These are phyloP conservation scores for Citrus cavaleriei DNA, from an alignment of 345 rosid species.

Conservation along the genomic window DNA sequence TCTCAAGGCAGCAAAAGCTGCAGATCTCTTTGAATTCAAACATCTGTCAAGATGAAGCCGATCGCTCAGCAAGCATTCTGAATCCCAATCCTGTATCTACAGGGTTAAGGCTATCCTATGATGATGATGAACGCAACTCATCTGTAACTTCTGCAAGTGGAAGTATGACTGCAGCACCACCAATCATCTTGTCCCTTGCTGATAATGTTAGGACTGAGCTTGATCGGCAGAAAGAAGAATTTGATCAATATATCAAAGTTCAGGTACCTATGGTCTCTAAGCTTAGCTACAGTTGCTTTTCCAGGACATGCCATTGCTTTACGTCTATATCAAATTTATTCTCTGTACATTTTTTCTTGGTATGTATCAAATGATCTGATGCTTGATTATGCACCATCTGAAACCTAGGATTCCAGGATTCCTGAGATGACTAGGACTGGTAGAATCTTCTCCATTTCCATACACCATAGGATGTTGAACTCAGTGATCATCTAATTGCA, in stretches of 20 bases:
- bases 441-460: not conserved
- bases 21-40: constrained; percentile 62
- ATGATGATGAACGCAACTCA: constrained; percentile 78
- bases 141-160: constrained; percentile 74
- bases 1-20: constrained; percentile 59
- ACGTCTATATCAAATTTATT: not conserved
- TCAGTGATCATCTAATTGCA: not conserved
- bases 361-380: not conserved
- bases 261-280: constrained; percentile 40
- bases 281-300: not conserved
- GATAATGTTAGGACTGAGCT: constrained; percentile 53
- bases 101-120: constrained; percentile 75
- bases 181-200: constrained; percentile 55
- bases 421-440: not conserved
- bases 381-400: not conserved
- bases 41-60: constrained; percentile 52
- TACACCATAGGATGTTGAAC: not conserved
- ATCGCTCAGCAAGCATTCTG: constrained; percentile 41
- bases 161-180: constrained; percentile 51
- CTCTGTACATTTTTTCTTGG: too few species aligned
- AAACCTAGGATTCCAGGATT: not conserved
- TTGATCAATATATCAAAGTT: constrained; percentile 59
- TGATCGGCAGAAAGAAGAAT: constrained; percentile 67
- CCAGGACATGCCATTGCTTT: not conserved
- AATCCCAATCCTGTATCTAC: constrained; percentile 70